These are phyloP conservation scores for Cyberlindnera samutprakarnensis DNA, from an alignment of 805 yeast genomes.

Conservation along the genomic window DNA sequence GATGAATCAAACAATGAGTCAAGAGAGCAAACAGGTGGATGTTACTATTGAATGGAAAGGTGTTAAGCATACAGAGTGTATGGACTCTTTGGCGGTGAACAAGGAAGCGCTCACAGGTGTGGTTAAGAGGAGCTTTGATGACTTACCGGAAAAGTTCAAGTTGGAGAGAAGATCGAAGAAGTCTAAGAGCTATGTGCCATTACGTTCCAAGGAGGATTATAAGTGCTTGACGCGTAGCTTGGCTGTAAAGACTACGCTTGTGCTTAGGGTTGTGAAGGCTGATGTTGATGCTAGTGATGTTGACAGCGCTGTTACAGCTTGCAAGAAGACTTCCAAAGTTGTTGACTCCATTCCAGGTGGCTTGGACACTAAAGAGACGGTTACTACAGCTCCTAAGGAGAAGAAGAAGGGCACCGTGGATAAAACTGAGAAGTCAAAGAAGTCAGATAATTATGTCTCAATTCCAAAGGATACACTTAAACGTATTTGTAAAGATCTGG, in stretches of 20 bases:
- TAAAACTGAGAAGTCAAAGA: neutral
- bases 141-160: conserved; percentile 3
- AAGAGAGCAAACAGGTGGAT: too few species aligned
- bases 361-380: neutral
- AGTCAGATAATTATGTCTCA: too few species aligned
- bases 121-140: conserved; percentile 2
- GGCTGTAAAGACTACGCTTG: conserved; percentile 10
- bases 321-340: neutral
- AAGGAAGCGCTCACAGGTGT: conserved; percentile 1
- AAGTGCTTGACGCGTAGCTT: conserved; percentile 9
- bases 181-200: conserved; percentile 6
- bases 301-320: neutral
- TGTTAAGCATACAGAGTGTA: neutral
- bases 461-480: too few species aligned
- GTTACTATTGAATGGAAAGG: neutral
- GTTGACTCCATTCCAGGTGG: neutral
- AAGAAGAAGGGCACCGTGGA: conserved; percentile 1
- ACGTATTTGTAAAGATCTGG: neutral
- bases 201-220: conserved; percentile 7
- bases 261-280: conserved; percentile 4
- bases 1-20: too few species aligned
- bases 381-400: neutral
- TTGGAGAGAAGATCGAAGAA: conserved; percentile 13
- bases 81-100: conserved; percentile 1
- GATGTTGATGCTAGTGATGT: neutral